Evolutionary conservation across 768 basidiomycete genomes (phyloP).

Genomic region (Candolleomyces aberdarensis): DNA sequence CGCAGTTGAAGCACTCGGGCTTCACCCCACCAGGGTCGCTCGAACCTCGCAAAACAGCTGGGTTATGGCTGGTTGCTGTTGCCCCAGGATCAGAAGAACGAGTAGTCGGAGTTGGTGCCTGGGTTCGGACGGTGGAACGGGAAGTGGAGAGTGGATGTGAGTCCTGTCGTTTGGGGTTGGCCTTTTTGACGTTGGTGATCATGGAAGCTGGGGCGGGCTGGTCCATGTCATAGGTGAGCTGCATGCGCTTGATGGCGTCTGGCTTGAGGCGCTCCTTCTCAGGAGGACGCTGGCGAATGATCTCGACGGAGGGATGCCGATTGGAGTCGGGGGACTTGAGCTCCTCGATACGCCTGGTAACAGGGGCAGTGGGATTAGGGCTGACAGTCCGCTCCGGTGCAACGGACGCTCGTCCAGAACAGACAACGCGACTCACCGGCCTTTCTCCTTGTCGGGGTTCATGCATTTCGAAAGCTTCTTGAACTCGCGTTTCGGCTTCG

Average conservation of each 20-base stretch:
- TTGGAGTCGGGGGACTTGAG: conserved; percentile 81
- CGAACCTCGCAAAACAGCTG: conserved; percentile 33
- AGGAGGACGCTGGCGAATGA: conserved; percentile 75
- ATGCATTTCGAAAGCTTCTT: conserved; percentile 84
- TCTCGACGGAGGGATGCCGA: conserved; percentile 74
- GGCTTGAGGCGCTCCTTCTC: conserved; percentile 78
- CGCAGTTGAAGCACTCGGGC: conserved; percentile 86
- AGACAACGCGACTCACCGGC: conserved; percentile 53
- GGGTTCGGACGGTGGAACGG: conserved; percentile 49
- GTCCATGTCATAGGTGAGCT: conserved; percentile 86
- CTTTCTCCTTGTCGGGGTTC: conserved; percentile 92
- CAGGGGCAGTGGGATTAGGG: conserved; percentile 23
- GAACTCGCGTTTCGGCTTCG: conserved; percentile 86
- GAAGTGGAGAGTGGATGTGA: conserved; percentile 25
- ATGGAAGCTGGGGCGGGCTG: conserved; percentile 50
- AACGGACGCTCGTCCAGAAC: conserved; percentile 1
- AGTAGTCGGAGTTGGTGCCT: conserved; percentile 35
- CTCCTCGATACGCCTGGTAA: conserved; percentile 73
- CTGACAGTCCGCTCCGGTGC: conserved; percentile 23
- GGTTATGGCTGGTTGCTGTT: conserved; percentile 57
- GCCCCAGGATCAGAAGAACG: conserved; percentile 62
- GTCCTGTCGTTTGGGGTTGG: conserved; percentile 16
- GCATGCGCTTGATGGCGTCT: conserved; percentile 83
- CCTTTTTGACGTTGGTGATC: conserved; percentile 50
- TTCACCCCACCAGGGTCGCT: conserved; percentile 56